Conservation (phyloP, 2,329 filamentous ascomycete genomes). For the Phialocephala subalpina region DNA sequence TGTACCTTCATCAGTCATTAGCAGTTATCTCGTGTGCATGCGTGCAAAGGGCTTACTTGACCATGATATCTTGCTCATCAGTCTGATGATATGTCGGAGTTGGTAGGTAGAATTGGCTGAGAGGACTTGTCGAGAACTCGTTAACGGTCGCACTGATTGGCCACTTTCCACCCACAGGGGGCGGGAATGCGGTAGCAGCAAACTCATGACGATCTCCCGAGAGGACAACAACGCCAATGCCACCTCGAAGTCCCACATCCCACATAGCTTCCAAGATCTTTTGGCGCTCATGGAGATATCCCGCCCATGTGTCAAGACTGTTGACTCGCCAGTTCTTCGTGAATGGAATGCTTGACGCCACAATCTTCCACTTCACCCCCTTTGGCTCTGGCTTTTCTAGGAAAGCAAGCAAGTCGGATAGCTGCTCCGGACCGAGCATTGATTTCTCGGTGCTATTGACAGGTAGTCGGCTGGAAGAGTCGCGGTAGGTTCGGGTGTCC, state of each 20-base stretch:
- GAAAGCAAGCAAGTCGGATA: slow-evolving; percentile 81
- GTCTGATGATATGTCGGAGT: slow-evolving; percentile 83
- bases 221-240: slow-evolving; percentile 81
- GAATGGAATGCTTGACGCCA: slow-evolving; percentile 91
- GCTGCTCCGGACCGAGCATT: slow-evolving; percentile 85
- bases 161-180: slow-evolving; percentile 68
- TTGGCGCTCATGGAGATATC: slow-evolving; percentile 83
- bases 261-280: slow-evolving; percentile 90
- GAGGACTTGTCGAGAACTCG: slow-evolving; percentile 90
- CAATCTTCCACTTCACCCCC: slow-evolving; percentile 91
- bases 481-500: slow-evolving; percentile 89
- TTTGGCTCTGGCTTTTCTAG: slow-evolving; percentile 74
- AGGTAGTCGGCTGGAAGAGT: slow-evolving; percentile 65
- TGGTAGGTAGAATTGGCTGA: slow-evolving; percentile 94
- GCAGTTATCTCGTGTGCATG: slow-evolving; percentile 20
- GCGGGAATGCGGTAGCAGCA: slow-evolving; percentile 82
- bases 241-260: slow-evolving; percentile 75
- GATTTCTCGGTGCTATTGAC: slow-evolving; percentile 74
- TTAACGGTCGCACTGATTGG: slow-evolving; percentile 72
- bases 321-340: slow-evolving; percentile 98
- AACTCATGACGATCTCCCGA: slow-evolving; percentile 98
- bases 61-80: slow-evolving; percentile 81
- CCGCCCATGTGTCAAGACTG: slow-evolving; percentile 90
- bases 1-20: slow-evolving; percentile 62
- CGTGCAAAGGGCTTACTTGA: slow-evolving; percentile 69